These are phyloP conservation scores for Coffea canephora DNA, from an alignment of 257 asterid genomes.

Conservation along the genomic window DNA sequence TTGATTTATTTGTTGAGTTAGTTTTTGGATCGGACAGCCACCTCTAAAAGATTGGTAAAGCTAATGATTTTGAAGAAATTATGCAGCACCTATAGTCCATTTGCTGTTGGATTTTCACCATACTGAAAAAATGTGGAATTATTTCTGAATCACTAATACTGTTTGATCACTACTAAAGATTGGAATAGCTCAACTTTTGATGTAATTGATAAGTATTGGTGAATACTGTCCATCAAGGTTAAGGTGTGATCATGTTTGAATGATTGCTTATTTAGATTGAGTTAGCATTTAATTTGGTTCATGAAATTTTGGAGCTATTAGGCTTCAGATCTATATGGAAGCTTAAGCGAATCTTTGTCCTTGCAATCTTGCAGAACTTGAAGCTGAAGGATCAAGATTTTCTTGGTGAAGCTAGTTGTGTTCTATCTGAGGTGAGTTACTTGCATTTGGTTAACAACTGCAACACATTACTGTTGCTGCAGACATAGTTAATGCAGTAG, in stretches of 20 bases:
- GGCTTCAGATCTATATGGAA: neutral
- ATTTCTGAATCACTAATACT: neutral
- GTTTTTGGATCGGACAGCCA: neutral
- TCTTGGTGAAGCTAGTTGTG: conserved; percentile 75
- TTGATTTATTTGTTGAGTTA: neutral
- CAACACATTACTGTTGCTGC: neutral
- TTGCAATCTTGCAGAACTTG: conserved; percentile 45
- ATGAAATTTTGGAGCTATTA: neutral
- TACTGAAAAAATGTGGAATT: neutral
- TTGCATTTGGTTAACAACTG: neutral
- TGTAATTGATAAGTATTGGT: neutral
- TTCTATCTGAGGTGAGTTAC: conserved; percentile 60
- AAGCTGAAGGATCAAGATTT: conserved; percentile 67
- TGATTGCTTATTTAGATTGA: neutral
- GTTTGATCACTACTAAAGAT: neutral
- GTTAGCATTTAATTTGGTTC: neutral
- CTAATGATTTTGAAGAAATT: neutral
- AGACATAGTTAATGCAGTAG: neutral
- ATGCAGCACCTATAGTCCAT: neutral
- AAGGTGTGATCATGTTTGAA: neutral
- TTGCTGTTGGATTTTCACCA: neutral
- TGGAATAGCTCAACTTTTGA: neutral
- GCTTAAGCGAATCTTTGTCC: conserved; percentile 11
- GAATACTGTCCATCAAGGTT: neutral
- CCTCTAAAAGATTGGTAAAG: neutral